Evolutionary conservation across 371 early-diverging fungal species (phyloP).

Genomic region (Funneliformis caledonium): DNA sequence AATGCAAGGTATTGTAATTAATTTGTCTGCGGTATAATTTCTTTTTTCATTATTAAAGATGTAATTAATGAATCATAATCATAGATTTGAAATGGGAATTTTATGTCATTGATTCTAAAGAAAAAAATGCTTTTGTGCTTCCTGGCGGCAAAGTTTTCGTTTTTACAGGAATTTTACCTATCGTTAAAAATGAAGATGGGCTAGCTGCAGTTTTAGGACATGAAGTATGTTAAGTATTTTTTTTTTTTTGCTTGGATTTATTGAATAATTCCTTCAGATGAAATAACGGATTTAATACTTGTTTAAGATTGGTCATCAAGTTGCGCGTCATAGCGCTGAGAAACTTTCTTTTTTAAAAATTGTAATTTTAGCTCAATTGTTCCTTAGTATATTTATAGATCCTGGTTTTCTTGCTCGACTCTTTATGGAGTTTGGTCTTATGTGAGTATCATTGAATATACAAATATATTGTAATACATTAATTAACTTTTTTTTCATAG

Average conservation of each 20-base stretch:
- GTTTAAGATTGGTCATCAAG: slow-evolving; percentile 74
- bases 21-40: background rate
- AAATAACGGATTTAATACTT: slow-evolving; percentile 27
- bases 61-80: background rate
- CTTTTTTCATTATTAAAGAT: background rate
- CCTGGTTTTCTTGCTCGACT: slow-evolving; percentile 38
- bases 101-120: slow-evolving; percentile 79
- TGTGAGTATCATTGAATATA: slow-evolving; percentile 23
- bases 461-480: background rate
- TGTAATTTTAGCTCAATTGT: slow-evolving; percentile 53
- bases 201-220: slow-evolving; percentile 92
- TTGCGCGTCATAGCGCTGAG: slow-evolving; percentile 83
- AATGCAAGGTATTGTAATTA: slow-evolving; percentile 49
- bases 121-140: slow-evolving; percentile 91
- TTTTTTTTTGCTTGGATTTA: background rate
- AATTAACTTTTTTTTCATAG: slow-evolving; percentile 47
- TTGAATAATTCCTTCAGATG: background rate
- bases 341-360: slow-evolving; percentile 79
- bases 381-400: slow-evolving; percentile 57
- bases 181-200: slow-evolving; percentile 84
- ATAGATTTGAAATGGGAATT: slow-evolving; percentile 73
- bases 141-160: slow-evolving; percentile 84
- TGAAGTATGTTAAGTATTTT: slow-evolving; percentile 56
- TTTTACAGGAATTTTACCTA: slow-evolving; percentile 73
- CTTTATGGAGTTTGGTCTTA: slow-evolving; percentile 43